Base-by-base conservation (phyloP, 2,329 filamentous ascomycete genomes). In the Colletotrichum cordylinicola region DNA sequence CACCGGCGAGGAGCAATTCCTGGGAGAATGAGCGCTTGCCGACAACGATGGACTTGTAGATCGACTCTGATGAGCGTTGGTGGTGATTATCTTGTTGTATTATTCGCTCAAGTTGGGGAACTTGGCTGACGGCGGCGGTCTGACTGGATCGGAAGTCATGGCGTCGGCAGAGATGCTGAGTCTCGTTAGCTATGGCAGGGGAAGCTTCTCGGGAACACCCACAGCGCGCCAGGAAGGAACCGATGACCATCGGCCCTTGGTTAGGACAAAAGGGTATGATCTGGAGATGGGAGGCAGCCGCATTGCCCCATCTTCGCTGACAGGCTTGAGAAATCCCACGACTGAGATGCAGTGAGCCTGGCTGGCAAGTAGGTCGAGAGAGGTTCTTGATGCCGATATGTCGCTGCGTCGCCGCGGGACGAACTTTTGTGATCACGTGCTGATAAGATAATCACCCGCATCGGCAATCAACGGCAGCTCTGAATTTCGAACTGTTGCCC, bases 261-360 rank as follows among this genome's bases (percentile, higher is more conserved):
- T 77, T 64, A 77, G 56, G 62, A 68, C 62, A 67, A 68, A 29
- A 43, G 61, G 39, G 66, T 68, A 43, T 61, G 66, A 61, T 74
- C 70, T 72, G 21, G 74, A 67, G 55, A 67, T 70, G 39, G 43
- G 67, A 66, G 67, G 62, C 66, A 69, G 70, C 67, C 77, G 75
- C 77, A 78, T 78, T 56, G 69, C 73, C 67, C 77, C 77, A 78
- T 78, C 27, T 75, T 76, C 29, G 55, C 73, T 48, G 68, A 35
- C 65, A 55, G 68, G 35, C 15, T 37, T 31, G 39, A 43, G 16
- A n/a, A 61, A 37, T 29, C 39, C 27, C 55, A 48, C 35, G 58
- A 52, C 31, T 35, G 56, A 72, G 73, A 73, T 67, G 62, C 69
- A 61, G 12, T 27, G n/a, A 21, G 55, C 27, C 55, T n/a, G 29